Evolutionary conservation across 768 basidiomycete genomes (phyloP).

Genomic region (Macrocybe gigantea): DNA sequence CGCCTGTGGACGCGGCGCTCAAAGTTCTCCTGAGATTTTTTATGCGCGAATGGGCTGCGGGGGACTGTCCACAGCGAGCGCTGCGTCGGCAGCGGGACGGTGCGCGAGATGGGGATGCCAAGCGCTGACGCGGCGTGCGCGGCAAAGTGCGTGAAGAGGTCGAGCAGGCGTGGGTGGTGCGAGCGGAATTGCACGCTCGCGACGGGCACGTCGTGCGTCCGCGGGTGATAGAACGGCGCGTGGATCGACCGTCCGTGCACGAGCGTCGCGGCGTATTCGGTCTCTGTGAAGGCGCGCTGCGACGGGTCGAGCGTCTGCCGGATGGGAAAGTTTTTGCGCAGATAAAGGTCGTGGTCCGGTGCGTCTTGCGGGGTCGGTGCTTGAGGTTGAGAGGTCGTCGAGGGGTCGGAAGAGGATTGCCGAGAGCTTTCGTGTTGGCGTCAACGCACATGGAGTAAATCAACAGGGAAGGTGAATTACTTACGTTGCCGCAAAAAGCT

Average conservation of each 20-base stretch:
- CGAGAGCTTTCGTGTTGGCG: neutral
- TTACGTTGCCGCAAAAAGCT: slow-evolving; percentile 11
- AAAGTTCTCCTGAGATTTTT: slow-evolving; percentile 95
- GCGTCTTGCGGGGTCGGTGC: neutral
- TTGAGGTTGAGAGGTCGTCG: neutral
- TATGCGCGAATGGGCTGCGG: slow-evolving; percentile 83
- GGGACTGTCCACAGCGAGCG: slow-evolving; percentile 83
- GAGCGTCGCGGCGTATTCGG: slow-evolving; percentile 47
- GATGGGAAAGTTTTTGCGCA: slow-evolving; percentile 7
- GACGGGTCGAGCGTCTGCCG: slow-evolving; percentile 8
- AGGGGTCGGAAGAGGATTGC: slow-evolving; percentile 1
- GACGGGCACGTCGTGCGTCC: slow-evolving; percentile 67
- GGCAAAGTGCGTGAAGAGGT: slow-evolving; percentile 80
- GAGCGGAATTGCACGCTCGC: slow-evolving; percentile 82
- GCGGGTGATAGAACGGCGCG: slow-evolving; percentile 49
- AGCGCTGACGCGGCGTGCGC: slow-evolving; percentile 81
- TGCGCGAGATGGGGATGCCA: slow-evolving; percentile 68
- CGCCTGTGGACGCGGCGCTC: slow-evolving; percentile 80
- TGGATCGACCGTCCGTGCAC: slow-evolving; percentile 58
- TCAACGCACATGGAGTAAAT: neutral
- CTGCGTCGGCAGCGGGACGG: slow-evolving; percentile 63
- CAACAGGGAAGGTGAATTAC: neutral
- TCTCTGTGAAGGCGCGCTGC: slow-evolving; percentile 22
- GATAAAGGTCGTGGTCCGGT: neutral
- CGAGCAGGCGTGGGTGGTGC: slow-evolving; percentile 59